Evolutionary conservation across 371 early-diverging fungal species (phyloP), one percentile per base, ranked within the genome.

Genomic region (Rhizomucor pusillus): DNA sequence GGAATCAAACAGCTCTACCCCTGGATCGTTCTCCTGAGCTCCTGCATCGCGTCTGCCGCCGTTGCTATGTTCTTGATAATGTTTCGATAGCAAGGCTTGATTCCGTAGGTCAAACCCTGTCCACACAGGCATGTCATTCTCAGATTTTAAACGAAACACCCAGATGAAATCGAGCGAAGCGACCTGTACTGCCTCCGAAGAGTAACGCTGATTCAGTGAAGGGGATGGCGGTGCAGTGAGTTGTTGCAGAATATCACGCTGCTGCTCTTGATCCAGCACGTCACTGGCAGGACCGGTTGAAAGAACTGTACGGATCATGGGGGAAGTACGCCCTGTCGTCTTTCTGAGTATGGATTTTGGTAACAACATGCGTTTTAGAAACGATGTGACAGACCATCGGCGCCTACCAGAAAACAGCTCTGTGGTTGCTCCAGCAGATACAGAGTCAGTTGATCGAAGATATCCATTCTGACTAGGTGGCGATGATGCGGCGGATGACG

Each of bases 21-120:
- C 55, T 11, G 35, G 57, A 33, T 61, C 64, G 12, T 16, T 11
- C 12, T 36, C 36, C 13, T 40, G 50, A 22, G 22, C n/a, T 16
- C 14, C 12, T 25, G 14, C 34, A 6, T 62, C 54, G 9, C 54
- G 56, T n/a, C n/a, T n/a, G n/a, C n/a, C n/a, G n/a, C n/a, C n/a
- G n/a, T n/a, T n/a, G n/a, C n/a, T n/a, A 16, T 33, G 12, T 18
- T 59, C 45, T 0, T 57, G 35, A 1, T 33, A 20, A 16, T 51
- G 16, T 3, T 52, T 11, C 20, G 51, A 57, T 9, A 71, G 54
- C 16, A 40, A 19, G 18, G 50, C 36, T 45, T 71, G 71, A 41
- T 71, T 71, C 7, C 50, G 55, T 24, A 46, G 59, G 43, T 71
- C 71, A 59, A 71, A 71, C 1, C 62, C 62, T 3, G 60, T 62